Conservation (phyloP, 1,284 basidiomycete species). For the Cutaneotrichosporon sp. region DNA sequence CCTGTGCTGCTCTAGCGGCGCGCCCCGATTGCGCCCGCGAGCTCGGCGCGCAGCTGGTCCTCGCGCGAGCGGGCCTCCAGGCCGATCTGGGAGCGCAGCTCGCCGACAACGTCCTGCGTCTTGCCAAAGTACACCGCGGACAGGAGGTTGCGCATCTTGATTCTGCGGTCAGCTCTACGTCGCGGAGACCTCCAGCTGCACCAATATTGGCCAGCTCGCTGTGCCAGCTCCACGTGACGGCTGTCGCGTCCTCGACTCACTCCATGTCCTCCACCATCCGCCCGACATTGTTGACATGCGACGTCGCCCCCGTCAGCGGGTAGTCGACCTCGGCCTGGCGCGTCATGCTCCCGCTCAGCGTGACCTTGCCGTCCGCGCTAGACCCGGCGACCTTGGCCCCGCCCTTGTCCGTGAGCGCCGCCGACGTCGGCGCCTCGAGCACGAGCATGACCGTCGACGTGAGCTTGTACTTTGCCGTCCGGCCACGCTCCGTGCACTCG, state of each 20-base stretch:
- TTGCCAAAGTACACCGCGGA: slow-evolving; percentile 99
- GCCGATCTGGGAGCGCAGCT: slow-evolving; percentile 83
- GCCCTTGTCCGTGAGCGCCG: slow-evolving; percentile 50
- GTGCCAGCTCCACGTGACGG: no score
- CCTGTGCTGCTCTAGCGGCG: slow-evolving; percentile 26
- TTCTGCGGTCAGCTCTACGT: slow-evolving; percentile 54
- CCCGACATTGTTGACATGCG: slow-evolving; percentile 91
- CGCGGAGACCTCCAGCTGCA: no score
- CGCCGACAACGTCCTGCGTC: slow-evolving; percentile 90
- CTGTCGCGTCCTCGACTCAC: no score
- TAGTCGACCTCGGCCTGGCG: slow-evolving; percentile 87
- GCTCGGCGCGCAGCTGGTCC: slow-evolving; percentile 85
- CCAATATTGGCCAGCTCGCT: no score
- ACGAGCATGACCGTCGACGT: slow-evolving; percentile 99
- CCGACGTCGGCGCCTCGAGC: slow-evolving; percentile 64
- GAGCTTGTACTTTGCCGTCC: slow-evolving; percentile 93
- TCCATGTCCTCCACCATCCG: slow-evolving; percentile 98
- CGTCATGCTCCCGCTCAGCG: slow-evolving; percentile 93
- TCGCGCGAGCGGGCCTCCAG: slow-evolving; percentile 79
- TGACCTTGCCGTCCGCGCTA: slow-evolving; percentile 68
- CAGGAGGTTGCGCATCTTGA: slow-evolving; percentile 94
- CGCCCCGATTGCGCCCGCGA: slow-evolving; percentile 65
- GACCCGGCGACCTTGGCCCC: slow-evolving; percentile 30
- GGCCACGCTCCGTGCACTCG: slow-evolving; percentile 83
- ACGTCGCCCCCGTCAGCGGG: slow-evolving; percentile 71